phyloP scores from a whole-genome alignment of 495 filamentous ascomycete species.

The Amniculicola lignicola region DNA sequence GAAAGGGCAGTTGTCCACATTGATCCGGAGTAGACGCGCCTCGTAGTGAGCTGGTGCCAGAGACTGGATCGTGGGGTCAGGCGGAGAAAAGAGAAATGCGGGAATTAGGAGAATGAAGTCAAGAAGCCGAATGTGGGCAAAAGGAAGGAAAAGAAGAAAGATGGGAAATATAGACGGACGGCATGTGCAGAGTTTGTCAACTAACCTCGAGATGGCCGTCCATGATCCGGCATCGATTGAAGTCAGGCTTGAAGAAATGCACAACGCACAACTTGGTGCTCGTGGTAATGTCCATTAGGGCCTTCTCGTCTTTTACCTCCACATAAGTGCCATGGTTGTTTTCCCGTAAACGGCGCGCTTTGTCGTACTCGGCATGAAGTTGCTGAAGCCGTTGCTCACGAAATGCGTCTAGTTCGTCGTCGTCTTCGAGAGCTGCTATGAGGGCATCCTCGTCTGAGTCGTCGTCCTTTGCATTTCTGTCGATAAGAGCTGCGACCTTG shows the following conservation, averaged over 20 bases:
- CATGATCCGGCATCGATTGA: slow-evolving; percentile 69
- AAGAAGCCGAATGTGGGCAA: slow-evolving; percentile 6
- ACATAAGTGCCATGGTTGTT: slow-evolving; percentile 51
- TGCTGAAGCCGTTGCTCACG: slow-evolving; percentile 69
- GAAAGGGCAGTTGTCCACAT: slow-evolving; percentile 72
- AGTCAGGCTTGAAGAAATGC: slow-evolving; percentile 75
- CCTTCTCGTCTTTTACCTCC: slow-evolving; percentile 62
- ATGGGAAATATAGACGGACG: neutral
- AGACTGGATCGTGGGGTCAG: slow-evolving; percentile 26
- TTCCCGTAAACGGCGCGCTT: slow-evolving; percentile 44
- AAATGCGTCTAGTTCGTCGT: slow-evolving; percentile 56
- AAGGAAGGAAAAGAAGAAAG: neutral
- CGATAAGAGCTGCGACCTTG: slow-evolving; percentile 49
- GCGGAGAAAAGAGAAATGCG: slow-evolving; percentile 24
- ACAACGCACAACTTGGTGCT: slow-evolving; percentile 61
- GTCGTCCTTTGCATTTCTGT: slow-evolving; percentile 33
- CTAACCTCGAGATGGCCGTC: slow-evolving; percentile 56
- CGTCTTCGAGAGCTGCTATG: slow-evolving; percentile 64
- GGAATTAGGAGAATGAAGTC: neutral
- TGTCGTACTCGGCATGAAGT: slow-evolving; percentile 60
- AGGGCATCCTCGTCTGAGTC: slow-evolving; percentile 65
- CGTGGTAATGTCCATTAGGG: slow-evolving; percentile 67
- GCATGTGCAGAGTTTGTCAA: neutral
- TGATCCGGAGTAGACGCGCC: slow-evolving; percentile 64
- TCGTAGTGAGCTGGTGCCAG: slow-evolving; percentile 65